Evolutionary conservation across 148 eudicot genomes (phyloP), one percentile per base, ranked within the genome.

Genomic region (Linanthus parryae): DNA sequence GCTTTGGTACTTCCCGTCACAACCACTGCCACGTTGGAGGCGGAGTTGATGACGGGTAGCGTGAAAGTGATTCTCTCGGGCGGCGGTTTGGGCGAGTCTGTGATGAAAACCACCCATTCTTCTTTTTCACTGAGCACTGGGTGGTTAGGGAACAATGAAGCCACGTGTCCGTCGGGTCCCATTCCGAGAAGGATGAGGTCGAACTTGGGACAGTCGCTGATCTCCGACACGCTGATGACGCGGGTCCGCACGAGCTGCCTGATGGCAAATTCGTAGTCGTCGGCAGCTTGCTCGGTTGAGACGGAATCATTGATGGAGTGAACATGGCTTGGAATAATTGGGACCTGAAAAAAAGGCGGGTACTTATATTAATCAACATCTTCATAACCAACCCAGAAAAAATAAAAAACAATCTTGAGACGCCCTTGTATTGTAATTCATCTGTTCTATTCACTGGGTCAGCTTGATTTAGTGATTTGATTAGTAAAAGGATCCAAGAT

Each of bases 131-230:
- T 61, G 21, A 85, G 72, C 0, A 68, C 74, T 0, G 82, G n/a
- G 76, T 85, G 92, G 34, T 72, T 64, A 15, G 97, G 97, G 53
- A 90, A 90, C 7, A 90, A 70, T 8, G 97, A 90, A 0, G 97
- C 97, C 24, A 90, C 75, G 29, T 85, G 97, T n/a, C 97, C 97
- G 43, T 90, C 95, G 0, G 87, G 70, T 3, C 98, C 95, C 95
- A 86, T 73, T 4, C 80, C 95, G 2, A 86, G 94, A 65, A 91
- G 79, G 54, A 86, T 63, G 49, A 91, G 89, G 65, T 91, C 98
- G 25, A 86, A 86, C 63, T 86, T 91, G 25, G 95, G 95, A 64
- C 95, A 86, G 69, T 91, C 98, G 24, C 65, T 65, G 64, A 65
- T 62, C 47, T 81, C 84, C 12, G 88, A 85, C 17, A 71, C 95